Base-by-base conservation (phyloP, 1,139 yeast genomes). In the Saccharomyces pastorianus region DNA sequence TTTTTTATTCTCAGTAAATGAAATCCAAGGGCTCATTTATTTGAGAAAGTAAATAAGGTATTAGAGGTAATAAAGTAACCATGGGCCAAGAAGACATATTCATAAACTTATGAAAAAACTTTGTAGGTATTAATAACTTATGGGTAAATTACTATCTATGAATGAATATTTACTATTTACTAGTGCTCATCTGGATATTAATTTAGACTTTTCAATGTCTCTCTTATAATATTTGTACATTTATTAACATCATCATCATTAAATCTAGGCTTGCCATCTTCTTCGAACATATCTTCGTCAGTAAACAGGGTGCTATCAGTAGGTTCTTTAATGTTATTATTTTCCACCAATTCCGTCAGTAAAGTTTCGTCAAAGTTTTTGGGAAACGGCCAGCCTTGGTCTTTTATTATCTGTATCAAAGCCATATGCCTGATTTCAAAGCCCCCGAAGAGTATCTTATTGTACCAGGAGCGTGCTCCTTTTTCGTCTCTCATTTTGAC, bases 391-490 rank as follows among this genome's bases (percentile, higher is more conserved):
- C 70, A 67, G 11, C 54, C 57, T 29, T 61, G 53, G 41, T 53
- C 53, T n/a, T 53, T 46, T 2, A 63, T 58, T 6, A 56, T 52
- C 38, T 58, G 49, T n/a, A 66, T 55, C 23, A 67, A 44, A 2
- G 52, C 32, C 23, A 47, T 46, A 52, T 66, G 66, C 14, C 53
- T 59, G 4, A 67, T 49, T 20, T 59, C 55, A 44, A 61, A 67
- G 2, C 62, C 60, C 7, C 61, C 63, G 13, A 53, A 44, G 6
- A 59, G 23, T 8, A 66, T 60, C 48, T 59, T 64, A 29, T 57
- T 31, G 48, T 65, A 68, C 71, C 71, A 68, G 6, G 54, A n/a
- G n/a, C 59, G 52, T 2, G 71, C 70, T 17, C 59, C 61, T 1
- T 56, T 57, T 9, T 50, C 50, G 25, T 64, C 58, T 11, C 55